Conservation (phyloP, 202 grass and related monocot genomes). For the Carex arenaria region DNA sequence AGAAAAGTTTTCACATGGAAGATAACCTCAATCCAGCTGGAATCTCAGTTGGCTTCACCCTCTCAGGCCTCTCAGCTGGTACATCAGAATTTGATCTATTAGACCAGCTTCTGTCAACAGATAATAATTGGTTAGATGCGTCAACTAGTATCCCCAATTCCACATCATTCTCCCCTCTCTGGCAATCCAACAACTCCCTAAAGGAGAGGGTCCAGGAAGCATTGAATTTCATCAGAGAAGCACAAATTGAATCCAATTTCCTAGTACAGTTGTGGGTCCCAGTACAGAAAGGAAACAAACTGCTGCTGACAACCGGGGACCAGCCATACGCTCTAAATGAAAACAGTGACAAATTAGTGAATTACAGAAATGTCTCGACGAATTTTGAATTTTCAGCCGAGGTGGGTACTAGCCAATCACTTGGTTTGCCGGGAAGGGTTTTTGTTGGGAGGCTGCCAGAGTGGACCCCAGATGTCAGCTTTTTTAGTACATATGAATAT, state of each 20-base stretch:
- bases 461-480: constrained; percentile 86
- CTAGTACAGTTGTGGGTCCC: constrained; percentile 96
- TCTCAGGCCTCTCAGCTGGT: constrained; percentile 38
- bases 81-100: constrained; percentile 65
- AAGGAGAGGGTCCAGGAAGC: constrained; percentile 53
- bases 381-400: constrained; percentile 68
- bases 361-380: constrained; percentile 73
- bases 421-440: constrained; percentile 80
- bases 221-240: constrained; percentile 50
- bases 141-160: constrained; percentile 36
- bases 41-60: constrained; percentile 21
- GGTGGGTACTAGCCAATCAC: constrained; percentile 32
- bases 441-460: constrained; percentile 80
- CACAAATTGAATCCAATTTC: constrained; percentile 43
- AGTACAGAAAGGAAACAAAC: constrained; percentile 29
- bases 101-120: constrained; percentile 65
- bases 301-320: constrained; percentile 56
- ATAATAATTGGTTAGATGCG: constrained; percentile 62
- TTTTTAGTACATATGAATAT: constrained; percentile 75
- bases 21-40: constrained; percentile 34
- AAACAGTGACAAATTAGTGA: constrained; percentile 55
- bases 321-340: constrained; percentile 68
- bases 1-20: constrained; percentile 48
- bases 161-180: constrained; percentile 36
- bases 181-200: constrained; percentile 29